Base-by-base conservation (phyloP, 352 stramenopile genomes). In the Pythium angustatum region DNA sequence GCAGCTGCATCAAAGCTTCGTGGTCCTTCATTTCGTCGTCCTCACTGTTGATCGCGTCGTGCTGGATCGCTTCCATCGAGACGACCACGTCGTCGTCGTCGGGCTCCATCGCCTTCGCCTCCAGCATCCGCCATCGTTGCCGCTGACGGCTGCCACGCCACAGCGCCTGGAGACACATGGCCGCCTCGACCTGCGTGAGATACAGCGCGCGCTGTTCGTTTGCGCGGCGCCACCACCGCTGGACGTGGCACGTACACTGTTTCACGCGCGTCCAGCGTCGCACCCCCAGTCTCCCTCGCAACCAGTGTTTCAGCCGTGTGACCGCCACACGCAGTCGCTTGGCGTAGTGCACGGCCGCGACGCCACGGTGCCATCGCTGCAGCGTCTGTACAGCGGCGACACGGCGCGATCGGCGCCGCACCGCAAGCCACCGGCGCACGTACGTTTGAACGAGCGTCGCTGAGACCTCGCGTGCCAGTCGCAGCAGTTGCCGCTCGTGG, bases 391-490 rank as follows among this genome's bases (percentile, higher is more conserved):
- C 51, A 8, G 43, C 78, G 19, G 7, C 26, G 11, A 11, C 11
- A 1, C 24, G 43, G 55, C 62, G 75, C 15, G 19, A 14, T 5
- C 47, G 61, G 1, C 48, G 24, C 22, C 36, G 50, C 15, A 58
- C 40, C 7, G 33, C 54, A 5, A 77, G 17, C 54, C 75, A 67
- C 19, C 78, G 63, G 0, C 81, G 78, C 14, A 53, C 54, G 24
- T 79, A 72, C 49, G 83, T 88, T 52, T 91, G 81, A 1, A 91
- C 19, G 30, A 85, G 69, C 7, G 50, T 64, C 4, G 75, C 78
- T 2, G 81, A 87, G 22, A 91, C 9, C 4, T 72, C 24, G 6
- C 71, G 62, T 0, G 77, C 79, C 34, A 77, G 63, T 1, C 31
- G 1, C 3, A 88, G 51, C 38, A 88, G 44, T 14, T 28, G 31